Evolutionary conservation across 2,329 filamentous ascomycete species (phyloP).

Genomic region (Alternaria gansuensis): DNA sequence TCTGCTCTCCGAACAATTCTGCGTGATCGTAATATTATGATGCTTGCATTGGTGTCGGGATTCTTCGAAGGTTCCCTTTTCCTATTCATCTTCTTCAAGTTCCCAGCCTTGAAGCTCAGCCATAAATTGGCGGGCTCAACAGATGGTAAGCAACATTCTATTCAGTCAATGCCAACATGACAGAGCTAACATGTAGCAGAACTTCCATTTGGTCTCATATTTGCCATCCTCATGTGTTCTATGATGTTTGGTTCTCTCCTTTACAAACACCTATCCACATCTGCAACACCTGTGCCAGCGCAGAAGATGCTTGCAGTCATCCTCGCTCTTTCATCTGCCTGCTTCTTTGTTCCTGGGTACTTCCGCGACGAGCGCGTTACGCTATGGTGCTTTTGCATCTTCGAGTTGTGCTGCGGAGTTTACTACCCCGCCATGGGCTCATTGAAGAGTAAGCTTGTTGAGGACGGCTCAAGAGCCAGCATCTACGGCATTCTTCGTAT

Average conservation of each 20-base stretch:
- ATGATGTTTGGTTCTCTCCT: conserved; percentile 67
- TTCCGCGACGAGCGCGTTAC: conserved; percentile 58
- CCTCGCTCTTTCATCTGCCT: conserved; percentile 39
- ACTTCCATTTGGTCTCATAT: conserved; percentile 62
- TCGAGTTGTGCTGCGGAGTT: conserved; percentile 66
- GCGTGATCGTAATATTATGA: conserved; percentile 59
- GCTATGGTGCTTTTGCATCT: conserved; percentile 66
- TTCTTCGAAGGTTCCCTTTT: conserved; percentile 71
- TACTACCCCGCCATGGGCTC: conserved; percentile 67
- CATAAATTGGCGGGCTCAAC: conserved; percentile 42
- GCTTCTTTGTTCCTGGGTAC: conserved; percentile 50
- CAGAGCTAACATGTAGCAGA: conserved; percentile 29
- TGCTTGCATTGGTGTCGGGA: conserved; percentile 63
- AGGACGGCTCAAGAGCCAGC: conserved; percentile 63
- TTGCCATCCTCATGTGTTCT: conserved; percentile 67
- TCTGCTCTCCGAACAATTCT: conserved; percentile 39
- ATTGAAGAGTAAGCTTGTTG: conserved; percentile 64
- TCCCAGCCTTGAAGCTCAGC: conserved; percentile 60
- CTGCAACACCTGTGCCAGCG: conserved; percentile 30
- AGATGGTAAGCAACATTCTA: conserved; percentile 31
- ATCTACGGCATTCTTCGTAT: conserved; percentile 67
- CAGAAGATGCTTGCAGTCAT: conserved; percentile 44
- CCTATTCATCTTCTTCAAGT: conserved; percentile 71
- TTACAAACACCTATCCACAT: conserved; percentile 56
- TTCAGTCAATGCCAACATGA: too few relatives aligned